Evolutionary conservation across 1,284 basidiomycete species (phyloP).

Genomic region (Vanrija humicola): DNA sequence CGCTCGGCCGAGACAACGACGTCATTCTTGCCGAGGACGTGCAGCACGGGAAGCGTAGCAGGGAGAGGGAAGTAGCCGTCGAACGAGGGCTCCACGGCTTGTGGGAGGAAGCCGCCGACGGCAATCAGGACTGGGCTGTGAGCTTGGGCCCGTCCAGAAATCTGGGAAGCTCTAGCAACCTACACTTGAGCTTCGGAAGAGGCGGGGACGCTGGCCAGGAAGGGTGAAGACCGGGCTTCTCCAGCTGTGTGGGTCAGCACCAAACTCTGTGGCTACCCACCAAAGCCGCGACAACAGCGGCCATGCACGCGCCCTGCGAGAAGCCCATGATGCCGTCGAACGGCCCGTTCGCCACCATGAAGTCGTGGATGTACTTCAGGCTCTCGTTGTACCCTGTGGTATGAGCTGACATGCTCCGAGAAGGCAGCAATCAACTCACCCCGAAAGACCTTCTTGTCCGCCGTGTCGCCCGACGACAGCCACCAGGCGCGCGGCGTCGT

Average conservation of each 20-base stretch:
- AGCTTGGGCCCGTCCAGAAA: slow-evolving; percentile 60
- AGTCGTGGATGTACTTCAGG: slow-evolving; percentile 49
- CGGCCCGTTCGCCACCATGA: slow-evolving; percentile 46
- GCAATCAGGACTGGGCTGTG: slow-evolving; percentile 56
- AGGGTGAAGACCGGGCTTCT: slow-evolving; percentile 58
- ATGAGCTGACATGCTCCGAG: slow-evolving; percentile 11
- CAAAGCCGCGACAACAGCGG: slow-evolving; percentile 66
- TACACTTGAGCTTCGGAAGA: slow-evolving; percentile 61
- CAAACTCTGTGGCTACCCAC: slow-evolving; percentile 51
- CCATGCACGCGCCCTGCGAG: slow-evolving; percentile 79
- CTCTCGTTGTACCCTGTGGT: slow-evolving; percentile 61
- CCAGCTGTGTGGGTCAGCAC: slow-evolving; percentile 48
- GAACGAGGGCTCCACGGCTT: slow-evolving; percentile 51
- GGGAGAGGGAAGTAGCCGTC: slow-evolving; percentile 48
- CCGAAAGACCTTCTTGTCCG: slow-evolving; percentile 51
- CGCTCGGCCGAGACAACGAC: slow-evolving; percentile 72
- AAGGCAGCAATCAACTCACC: too few relatives aligned
- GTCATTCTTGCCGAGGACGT: slow-evolving; percentile 75
- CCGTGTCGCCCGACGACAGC: slow-evolving; percentile 49
- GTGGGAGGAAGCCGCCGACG: slow-evolving; percentile 48
- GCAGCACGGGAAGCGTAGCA: slow-evolving; percentile 64
- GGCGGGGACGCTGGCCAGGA: slow-evolving; percentile 61
- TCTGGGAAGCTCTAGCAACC: slow-evolving; percentile 6
- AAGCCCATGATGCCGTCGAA: slow-evolving; percentile 74
- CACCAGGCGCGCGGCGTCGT: slow-evolving; percentile 77